A percentile compares a stretch with the other conserved stretches of the same genome.
Evolutionary conservation across 2,329 filamentous ascomycete species (phyloP).

Genomic region (Verticillium isaacii): DNA sequence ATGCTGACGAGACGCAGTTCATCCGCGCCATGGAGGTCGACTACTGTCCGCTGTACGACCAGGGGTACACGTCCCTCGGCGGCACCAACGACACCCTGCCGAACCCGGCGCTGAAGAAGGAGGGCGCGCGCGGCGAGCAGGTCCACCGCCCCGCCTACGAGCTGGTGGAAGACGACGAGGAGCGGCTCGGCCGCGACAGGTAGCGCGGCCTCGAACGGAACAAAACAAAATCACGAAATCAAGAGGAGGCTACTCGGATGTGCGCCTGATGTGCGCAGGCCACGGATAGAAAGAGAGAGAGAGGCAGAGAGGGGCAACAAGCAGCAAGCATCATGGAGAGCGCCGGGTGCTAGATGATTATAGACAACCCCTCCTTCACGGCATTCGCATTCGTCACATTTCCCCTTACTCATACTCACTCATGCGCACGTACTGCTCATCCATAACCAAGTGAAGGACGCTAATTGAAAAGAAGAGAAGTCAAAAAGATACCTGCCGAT

Average conservation of each 20-base stretch:
- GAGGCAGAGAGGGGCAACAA: not conserved
- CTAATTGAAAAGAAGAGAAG: not conserved
- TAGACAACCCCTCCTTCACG: not conserved
- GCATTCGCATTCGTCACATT: not conserved
- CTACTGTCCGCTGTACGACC: constrained; percentile 85
- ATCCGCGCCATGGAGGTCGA: constrained; percentile 72
- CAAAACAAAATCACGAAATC: not conserved
- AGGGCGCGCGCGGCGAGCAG: constrained; percentile 23
- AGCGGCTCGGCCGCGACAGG: constrained; percentile 69
- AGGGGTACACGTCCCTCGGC: constrained; percentile 86
- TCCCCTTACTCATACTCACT: not conserved
- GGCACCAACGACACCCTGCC: constrained; percentile 84
- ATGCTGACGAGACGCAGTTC: constrained; percentile 47
- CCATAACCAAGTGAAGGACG: too few species aligned
- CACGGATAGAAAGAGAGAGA: not conserved
- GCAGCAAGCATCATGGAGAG: not conserved
- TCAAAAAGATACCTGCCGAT: not conserved
- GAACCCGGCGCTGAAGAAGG: constrained; percentile 66
- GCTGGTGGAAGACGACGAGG: constrained; percentile 68
- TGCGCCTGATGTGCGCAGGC: not conserved
- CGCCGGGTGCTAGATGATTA: not conserved
- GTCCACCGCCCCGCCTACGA: constrained; percentile 71
- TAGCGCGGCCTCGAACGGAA: constrained; percentile 17
- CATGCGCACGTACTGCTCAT: not conserved
- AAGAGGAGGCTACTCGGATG: not conserved